These are phyloP conservation scores for Fusarium secorum DNA, from an alignment of 2,329 filamentous ascomycete species.

Conservation along the genomic window DNA sequence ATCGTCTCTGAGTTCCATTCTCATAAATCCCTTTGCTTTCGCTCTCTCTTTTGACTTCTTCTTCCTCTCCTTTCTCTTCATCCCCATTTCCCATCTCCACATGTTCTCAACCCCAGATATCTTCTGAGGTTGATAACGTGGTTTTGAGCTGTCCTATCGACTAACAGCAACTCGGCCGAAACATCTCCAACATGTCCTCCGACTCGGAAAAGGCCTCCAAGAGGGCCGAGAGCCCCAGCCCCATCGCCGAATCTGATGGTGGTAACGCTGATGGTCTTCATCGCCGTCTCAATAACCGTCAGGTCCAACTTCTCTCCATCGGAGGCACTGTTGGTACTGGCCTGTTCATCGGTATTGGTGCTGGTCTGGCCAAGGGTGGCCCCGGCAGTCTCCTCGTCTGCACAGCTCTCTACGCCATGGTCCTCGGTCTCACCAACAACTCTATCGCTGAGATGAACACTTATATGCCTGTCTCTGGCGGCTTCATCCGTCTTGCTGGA, in stretches of 20 bases:
- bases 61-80: background rate
- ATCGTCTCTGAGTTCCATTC: background rate
- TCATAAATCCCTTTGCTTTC: slow-evolving; percentile 20
- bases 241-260: slow-evolving; percentile 1
- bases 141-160: background rate
- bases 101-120: slow-evolving; percentile 17
- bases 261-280: slow-evolving; percentile 27
- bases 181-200: slow-evolving; percentile 23
- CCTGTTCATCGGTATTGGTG: slow-evolving; percentile 33
- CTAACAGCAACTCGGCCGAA: slow-evolving; percentile 15
- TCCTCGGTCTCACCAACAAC: slow-evolving; percentile 35
- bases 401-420: slow-evolving; percentile 30
- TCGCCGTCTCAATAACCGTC: slow-evolving; percentile 35
- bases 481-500: slow-evolving; percentile 32
- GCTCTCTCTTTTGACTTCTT: background rate
- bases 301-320: slow-evolving; percentile 32
- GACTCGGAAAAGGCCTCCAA: slow-evolving; percentile 27
- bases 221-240: slow-evolving; percentile 11
- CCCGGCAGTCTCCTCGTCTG: slow-evolving; percentile 30
- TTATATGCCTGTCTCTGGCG: slow-evolving; percentile 35
- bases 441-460: slow-evolving; percentile 37
- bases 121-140: slow-evolving; percentile 12
- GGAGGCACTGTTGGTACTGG: slow-evolving; percentile 31
- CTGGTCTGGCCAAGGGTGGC: slow-evolving; percentile 31
- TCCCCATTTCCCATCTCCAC: background rate